Conservation (phyloP, 768 basidiomycete genomes). For the Hortiboletus campestris region DNA sequence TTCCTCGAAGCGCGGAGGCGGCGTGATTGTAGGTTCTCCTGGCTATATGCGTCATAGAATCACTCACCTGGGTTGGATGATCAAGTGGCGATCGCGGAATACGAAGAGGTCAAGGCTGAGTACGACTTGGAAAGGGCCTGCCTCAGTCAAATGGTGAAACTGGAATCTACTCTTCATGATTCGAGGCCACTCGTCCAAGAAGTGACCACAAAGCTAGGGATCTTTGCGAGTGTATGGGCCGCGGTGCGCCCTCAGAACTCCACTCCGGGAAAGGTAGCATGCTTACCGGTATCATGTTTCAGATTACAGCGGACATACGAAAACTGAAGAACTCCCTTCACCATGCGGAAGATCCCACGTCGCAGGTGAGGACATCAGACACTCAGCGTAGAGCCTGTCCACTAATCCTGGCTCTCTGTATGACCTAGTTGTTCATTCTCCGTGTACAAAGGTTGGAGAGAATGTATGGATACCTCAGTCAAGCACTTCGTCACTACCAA, state of each 20-base stretch:
- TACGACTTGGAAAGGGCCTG: constrained; percentile 14
- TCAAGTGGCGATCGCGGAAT: constrained; percentile 10
- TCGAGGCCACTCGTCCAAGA: constrained; percentile 19
- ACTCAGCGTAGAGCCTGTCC: not conserved
- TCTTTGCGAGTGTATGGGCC: constrained; percentile 21
- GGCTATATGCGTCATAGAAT: not conserved
- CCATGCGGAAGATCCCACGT: constrained; percentile 9
- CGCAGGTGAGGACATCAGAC: constrained; percentile 4
- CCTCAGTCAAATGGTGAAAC: constrained; percentile 15
- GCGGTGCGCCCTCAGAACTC: constrained; percentile 7
- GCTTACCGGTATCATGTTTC: not conserved
- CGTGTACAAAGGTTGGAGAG: constrained; percentile 15
- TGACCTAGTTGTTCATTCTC: constrained; percentile 10
- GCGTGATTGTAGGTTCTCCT: constrained; percentile 5
- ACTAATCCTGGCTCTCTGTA: not conserved
- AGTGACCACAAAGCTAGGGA: constrained; percentile 15
- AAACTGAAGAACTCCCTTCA: constrained; percentile 10
- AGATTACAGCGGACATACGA: constrained; percentile 22
- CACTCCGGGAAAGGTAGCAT: not conserved
- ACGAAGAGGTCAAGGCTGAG: constrained; percentile 4
- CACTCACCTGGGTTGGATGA: not conserved
- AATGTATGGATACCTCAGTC: constrained; percentile 21
- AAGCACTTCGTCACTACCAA: constrained; percentile 23
- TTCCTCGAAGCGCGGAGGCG: constrained; percentile 5
- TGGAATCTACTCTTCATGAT: constrained; percentile 10